Evolutionary conservation across 352 stramenopile genomes (phyloP).

Genomic region (Globisporangium rhizosaccharum): DNA sequence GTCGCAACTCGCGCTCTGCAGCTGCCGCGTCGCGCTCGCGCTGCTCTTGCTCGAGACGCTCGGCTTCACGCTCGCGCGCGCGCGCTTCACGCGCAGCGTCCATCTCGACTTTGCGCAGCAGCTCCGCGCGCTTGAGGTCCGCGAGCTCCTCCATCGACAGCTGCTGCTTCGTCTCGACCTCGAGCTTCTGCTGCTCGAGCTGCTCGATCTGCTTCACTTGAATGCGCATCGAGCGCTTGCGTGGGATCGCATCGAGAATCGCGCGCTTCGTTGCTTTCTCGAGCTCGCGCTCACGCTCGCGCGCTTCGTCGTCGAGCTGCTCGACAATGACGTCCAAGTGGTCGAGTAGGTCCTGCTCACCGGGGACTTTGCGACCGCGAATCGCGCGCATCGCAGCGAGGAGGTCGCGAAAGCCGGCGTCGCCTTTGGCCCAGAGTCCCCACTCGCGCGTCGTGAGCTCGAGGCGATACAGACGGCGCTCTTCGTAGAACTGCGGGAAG

Average conservation of each 20-base stretch:
- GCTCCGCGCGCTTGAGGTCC: conserved; percentile 61
- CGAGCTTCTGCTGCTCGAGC: conserved; percentile 66
- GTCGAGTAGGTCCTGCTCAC: conserved; percentile 72
- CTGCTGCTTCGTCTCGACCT: conserved; percentile 46
- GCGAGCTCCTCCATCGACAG: conserved; percentile 59
- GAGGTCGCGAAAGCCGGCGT: conserved; percentile 53
- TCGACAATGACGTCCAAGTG: conserved; percentile 78
- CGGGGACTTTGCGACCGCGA: conserved; percentile 55
- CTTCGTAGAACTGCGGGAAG: conserved; percentile 84
- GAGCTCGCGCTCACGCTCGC: conserved; percentile 39
- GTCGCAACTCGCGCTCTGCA: conserved; percentile 49
- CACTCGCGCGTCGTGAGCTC: conserved; percentile 42
- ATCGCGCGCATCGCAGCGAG: conserved; percentile 51
- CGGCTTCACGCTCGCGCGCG: conserved; percentile 46
- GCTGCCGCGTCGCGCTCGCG: conserved; percentile 47
- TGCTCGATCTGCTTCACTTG: conserved; percentile 83
- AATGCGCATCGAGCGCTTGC: conserved; percentile 77
- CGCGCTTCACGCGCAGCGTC: conserved; percentile 53
- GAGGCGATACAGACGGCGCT: conserved; percentile 71
- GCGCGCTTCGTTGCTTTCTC: conserved; percentile 74
- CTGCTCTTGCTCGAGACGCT: conserved; percentile 43
- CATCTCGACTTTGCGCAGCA: conserved; percentile 60
- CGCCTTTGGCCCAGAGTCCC: conserved; percentile 75
- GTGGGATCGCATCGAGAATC: conserved; percentile 79
- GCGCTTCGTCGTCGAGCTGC: conserved; percentile 64